Evolutionary conservation across 176 grass and related monocot genomes (phyloP), one percentile per base, ranked within the genome.

Genomic region (Microstegium vimineum): DNA sequence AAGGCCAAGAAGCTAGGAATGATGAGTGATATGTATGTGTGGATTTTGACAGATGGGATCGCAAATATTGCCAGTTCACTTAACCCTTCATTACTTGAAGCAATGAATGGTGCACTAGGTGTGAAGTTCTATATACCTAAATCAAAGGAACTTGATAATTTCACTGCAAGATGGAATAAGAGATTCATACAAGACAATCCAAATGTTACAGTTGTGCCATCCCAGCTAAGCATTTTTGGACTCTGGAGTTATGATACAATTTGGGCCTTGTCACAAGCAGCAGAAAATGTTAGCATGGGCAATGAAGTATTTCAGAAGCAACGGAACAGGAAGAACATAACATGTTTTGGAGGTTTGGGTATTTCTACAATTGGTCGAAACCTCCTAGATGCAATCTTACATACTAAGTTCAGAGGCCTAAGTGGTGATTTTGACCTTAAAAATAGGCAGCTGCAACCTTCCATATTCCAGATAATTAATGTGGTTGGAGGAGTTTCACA

Each of bases 251-350:
- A 97, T 18, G 86, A 93, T 66, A 82, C 88, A 0, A 80, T 82
- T 15, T 93, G 94, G 94, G 84, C 94, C 5, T 20, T 93, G 46
- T 88, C 86, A 38, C 76, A 87, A 52, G 94, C 90, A 71, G 81
- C 49, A 30, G 90, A 97, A 45, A 78, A 71, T 0, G 41, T 89
- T 31, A 66, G 52, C 52, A 36, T 42, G 42, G 25, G 13, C 12
- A 38, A 56, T 64, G 16, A 2, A 8, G 20, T 61, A 43, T 57
- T 22, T 34, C 30, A 56, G 52, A 46, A 59, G 51, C 1, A 83
- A 54, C 38, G 20, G 1, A 6, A 75, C 45, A 26, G 40, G 10
- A 74, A 56, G 3, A 86, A 73, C 43, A 74, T 35, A 66, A 66
- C 42, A 8, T 66, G 71, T 71, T 70, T 92, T 20, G 62, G 51